Percentiles rank a stretch among this genome's conserved stretches.
phyloP scores from a whole-genome alignment of 306 rosid genomes.

The Begonia loranthoides region DNA sequence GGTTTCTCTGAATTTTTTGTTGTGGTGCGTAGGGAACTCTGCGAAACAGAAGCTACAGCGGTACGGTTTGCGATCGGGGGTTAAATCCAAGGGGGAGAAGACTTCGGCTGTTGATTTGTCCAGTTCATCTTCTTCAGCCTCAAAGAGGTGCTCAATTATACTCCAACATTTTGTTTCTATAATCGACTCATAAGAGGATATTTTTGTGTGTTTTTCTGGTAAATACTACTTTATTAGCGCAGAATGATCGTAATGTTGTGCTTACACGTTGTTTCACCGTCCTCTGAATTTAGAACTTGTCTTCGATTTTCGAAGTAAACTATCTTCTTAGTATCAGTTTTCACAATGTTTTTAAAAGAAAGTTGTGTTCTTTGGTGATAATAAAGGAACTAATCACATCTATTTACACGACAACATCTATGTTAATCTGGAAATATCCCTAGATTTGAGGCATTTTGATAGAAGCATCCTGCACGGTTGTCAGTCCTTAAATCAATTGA shows the following conservation, averaged over 20 bases:
- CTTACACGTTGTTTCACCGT: neutral
- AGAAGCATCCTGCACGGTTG: neutral
- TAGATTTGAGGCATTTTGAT: neutral
- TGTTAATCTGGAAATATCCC: no score
- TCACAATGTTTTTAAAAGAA: neutral
- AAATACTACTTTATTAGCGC: neutral
- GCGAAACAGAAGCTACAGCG: constrained; percentile 34
- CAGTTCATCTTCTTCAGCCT: constrained; percentile 26
- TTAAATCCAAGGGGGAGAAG: constrained; percentile 36
- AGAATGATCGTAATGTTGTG: neutral
- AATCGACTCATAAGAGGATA: neutral
- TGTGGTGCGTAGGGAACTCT: constrained; percentile 27
- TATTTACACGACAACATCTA: no score
- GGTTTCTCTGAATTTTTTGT: neutral
- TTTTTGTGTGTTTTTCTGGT: neutral
- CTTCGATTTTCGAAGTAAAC: no score
- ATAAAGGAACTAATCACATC: neutral
- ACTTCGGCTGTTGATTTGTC: constrained; percentile 20
- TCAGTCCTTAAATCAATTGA: neutral
- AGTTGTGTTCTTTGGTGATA: neutral
- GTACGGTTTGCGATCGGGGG: constrained; percentile 49
- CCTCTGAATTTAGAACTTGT: no score
- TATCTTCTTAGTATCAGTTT: neutral
- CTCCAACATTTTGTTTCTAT: neutral
- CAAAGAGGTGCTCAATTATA: constrained; percentile 32